Percentiles rank a stretch among this genome's conserved stretches.
These are phyloP conservation scores for Candida sanyaensis DNA, from an alignment of 1,139 yeast genomes.

Conservation along the genomic window DNA sequence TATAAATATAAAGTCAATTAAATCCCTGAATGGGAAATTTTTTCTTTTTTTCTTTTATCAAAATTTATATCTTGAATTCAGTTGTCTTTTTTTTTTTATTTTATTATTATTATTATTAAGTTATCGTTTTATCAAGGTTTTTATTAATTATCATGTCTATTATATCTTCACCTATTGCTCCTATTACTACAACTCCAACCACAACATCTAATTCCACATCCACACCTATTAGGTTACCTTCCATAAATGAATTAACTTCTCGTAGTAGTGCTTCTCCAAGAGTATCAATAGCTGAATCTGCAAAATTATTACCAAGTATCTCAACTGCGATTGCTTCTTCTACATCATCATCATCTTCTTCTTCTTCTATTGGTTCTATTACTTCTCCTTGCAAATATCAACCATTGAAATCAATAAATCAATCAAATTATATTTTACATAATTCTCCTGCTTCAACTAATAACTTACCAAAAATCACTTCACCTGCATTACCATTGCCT, in stretches of 20 bases:
- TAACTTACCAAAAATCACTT: conserved; percentile 17
- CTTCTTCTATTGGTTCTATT: not conserved
- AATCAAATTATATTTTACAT: conserved; percentile 18
- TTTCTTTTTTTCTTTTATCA: not conserved
- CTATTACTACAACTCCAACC: conserved; percentile 4
- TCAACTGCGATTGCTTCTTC: not conserved
- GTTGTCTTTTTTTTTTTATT: not conserved
- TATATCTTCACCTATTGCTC: not conserved
- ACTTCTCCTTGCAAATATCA: conserved; percentile 14
- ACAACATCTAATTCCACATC: conserved; percentile 1
- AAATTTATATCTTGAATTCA: not conserved
- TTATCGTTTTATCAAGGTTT: not conserved
- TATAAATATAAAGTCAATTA: not conserved
- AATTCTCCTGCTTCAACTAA: conserved; percentile 1
- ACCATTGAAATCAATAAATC: conserved; percentile 15
- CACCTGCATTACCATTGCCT: conserved; percentile 14
- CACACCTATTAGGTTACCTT: conserved; percentile 30
- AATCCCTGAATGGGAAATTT: not conserved
- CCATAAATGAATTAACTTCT: conserved; percentile 37
- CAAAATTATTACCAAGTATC: conserved; percentile 11
- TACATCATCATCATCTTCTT: not conserved
- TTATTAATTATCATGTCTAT: not conserved
- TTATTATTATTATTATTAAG: too few relatives aligned
- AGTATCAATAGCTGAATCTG: conserved; percentile 3
- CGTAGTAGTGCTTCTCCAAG: conserved; percentile 10